Evolutionary conservation across 106 monocot genomes (phyloP), one percentile per base, ranked within the genome.

Genomic region (Dendrobium officinale): DNA sequence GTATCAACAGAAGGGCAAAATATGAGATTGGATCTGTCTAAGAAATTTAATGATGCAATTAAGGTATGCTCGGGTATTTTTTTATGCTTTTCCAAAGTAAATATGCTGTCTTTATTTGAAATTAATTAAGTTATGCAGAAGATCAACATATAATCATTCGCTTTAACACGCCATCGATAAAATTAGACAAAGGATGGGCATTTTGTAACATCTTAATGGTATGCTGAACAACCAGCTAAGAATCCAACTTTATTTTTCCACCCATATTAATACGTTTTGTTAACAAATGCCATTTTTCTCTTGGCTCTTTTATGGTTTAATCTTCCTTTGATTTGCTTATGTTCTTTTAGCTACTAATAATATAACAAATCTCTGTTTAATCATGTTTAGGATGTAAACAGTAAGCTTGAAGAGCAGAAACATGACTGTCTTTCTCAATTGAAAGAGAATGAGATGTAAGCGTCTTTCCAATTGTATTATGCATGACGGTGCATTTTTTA

Each of bases 381-480:
- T 76, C 24, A 26, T 76, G n/a, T 18, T 74, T 79, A 96, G 96
- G 93, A 96, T 85, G 88, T 94, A n/a, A 94, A 87, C 83, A 79
- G 51, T 79, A 96, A 96, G 78, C 93, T 96, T 80, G 96, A 96
- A n/a, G 87, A 86, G 83, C 96, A 96, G 84, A 96, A 96, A 78
- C 78, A 93, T 77, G 96, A 96, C 70, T 92, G 86, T 85, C 42
- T 96, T 79, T 72, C 88, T 80, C 96, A 96, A 85, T 80, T 96
- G 67, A 90, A 85, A 78, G 96, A 96, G 81, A 96, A 96, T 85
- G 92, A 96, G 75, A 80, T 85, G 96, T 96, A 85, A 92, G 87
- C 40, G 61, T n/a, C 64, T 77, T 77, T 73, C 67, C 16, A 42
- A 17, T 77, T 64, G 77, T 81, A 67, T 58, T 22, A 80, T 37